Percentiles rank a stretch among this genome's conserved stretches.
phyloP scores from a whole-genome alignment of 2,329 filamentous ascomycete genomes.

The Camillea tinctor region DNA sequence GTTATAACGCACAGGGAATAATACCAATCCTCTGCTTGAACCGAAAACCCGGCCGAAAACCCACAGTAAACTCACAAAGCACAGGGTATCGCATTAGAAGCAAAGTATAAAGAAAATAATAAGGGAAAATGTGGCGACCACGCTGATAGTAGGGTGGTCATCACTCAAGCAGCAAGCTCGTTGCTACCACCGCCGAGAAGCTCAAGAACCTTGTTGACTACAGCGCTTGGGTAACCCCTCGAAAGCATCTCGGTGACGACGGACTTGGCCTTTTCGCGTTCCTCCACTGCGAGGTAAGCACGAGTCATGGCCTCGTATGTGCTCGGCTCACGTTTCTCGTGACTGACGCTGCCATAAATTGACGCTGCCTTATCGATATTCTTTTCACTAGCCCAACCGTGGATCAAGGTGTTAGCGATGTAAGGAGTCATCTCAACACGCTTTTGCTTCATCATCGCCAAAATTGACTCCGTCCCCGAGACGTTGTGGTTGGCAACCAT shows the following conservation, averaged over 20 bases:
- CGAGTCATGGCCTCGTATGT: constrained; percentile 99
- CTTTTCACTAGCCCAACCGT: constrained; percentile 88
- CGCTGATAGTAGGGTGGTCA: not conserved
- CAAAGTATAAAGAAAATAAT: constrained; percentile 31
- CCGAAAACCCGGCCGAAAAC: constrained; percentile 24
- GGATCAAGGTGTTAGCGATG: constrained; percentile 96
- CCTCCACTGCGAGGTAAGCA: constrained; percentile 81
- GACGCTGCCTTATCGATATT: constrained; percentile 74
- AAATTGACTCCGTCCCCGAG: constrained; percentile 68
- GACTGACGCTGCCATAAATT: constrained; percentile 77
- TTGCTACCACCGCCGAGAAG: constrained; percentile 65
- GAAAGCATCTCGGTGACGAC: constrained; percentile 89
- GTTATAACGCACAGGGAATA: constrained; percentile 1
- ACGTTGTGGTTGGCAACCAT: constrained; percentile 95
- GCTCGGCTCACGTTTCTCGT: constrained; percentile 84
- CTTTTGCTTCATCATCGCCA: constrained; percentile 71
- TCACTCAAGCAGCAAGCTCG: constrained; percentile 36
- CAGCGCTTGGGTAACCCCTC: constrained; percentile 85
- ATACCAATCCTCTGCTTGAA: constrained; percentile 21
- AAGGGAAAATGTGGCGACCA: constrained; percentile 7
- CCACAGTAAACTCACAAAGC: constrained; percentile 22
- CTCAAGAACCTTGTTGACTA: constrained; percentile 91
- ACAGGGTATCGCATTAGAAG: constrained; percentile 35
- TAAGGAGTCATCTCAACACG: constrained; percentile 89
- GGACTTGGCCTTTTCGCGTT: constrained; percentile 70